These are phyloP conservation scores for Coemansia sp. DNA, from an alignment of 192 early-diverging fungal genomes.

Conservation along the genomic window DNA sequence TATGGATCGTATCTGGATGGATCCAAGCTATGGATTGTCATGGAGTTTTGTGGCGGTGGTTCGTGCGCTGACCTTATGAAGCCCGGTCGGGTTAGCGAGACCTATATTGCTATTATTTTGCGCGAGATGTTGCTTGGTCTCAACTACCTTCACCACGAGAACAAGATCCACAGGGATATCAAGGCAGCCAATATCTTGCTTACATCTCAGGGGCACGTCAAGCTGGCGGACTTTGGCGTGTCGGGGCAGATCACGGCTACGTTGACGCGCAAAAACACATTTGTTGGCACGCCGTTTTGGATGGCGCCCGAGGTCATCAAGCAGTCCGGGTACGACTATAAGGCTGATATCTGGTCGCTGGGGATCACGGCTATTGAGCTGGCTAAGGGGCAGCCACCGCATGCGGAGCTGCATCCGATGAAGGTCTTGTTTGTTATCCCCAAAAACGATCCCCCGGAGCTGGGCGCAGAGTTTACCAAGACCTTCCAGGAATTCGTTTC, in stretches of 20 bases:
- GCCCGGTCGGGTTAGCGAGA: conserved; percentile 77
- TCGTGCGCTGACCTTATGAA: conserved; percentile 94
- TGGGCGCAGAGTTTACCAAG: conserved; percentile 76
- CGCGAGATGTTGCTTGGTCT: conserved; percentile 85
- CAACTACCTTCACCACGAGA: conserved; percentile 88
- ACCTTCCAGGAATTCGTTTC: conserved; percentile 88
- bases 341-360: conserved; percentile 97
- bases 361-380: conserved; percentile 98
- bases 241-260: conserved; percentile 89
- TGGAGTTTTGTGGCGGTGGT: conserved; percentile 96
- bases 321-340: conserved; percentile 90
- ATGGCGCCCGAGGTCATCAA: conserved; percentile 95
- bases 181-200: conserved; percentile 91
- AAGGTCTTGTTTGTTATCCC: conserved; percentile 93
- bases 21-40: conserved; percentile 94
- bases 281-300: conserved; percentile 98
- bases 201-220: conserved; percentile 75
- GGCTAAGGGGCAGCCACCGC: conserved; percentile 89
- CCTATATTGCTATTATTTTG: conserved; percentile 89
- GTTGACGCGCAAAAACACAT: conserved; percentile 92
- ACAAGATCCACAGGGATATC: conserved; percentile 91
- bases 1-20: conserved; percentile 89
- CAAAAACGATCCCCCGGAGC: conserved; percentile 79
- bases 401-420: conserved; percentile 93
- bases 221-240: conserved; percentile 98